Evolutionary conservation across 768 basidiomycete species (phyloP), one percentile per base, ranked within the genome.

Genomic region (Hemileccinum rubropunctum): DNA sequence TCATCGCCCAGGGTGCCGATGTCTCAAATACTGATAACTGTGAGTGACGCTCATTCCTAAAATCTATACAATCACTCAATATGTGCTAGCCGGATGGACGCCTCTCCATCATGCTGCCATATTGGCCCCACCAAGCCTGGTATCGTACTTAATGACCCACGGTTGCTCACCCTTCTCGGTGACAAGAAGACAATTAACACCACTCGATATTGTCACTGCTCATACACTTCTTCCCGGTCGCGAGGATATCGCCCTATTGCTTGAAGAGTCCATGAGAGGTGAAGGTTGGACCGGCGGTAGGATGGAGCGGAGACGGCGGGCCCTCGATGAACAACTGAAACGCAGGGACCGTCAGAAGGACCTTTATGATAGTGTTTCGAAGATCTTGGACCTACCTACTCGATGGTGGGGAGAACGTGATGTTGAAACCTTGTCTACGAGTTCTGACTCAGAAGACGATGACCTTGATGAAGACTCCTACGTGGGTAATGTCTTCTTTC

Each of bases 81-180:
- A 4, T 39, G 41, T 53, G 40, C 50, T 59, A 97, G 94, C 82
- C 52, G 95, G 95, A 30, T 98, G 97, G 97, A 93, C 91, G 10
- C 84, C 95, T 3, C 76, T 99, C 12, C 95, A 98, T 61, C 86
- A 95, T 71, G 92, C 95, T 8, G 89, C 89, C 8, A 71, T 98
- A 45, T 73, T 91, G 33, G 84, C 91, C 12, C 93, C 95, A 28
- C 90, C 95, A 3, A 94, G 94, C 3, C 74, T 98, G 18, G 80
- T 98, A 18, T 92, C 94, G 0, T 87, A 92, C 74, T 76, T 99
- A 20, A 85, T 98, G 71, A 95, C 91, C 11, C 89, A 92, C 58
- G 91, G 92, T 40, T 91, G 91, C 54, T 93, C 91, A 21, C 84
- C 90, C 0, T 83, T 90, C 53, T 79, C 83, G 6, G 64, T 81